Base-by-base conservation (phyloP, 805 yeast species). In the Saccharomycodes ludwigii region DNA sequence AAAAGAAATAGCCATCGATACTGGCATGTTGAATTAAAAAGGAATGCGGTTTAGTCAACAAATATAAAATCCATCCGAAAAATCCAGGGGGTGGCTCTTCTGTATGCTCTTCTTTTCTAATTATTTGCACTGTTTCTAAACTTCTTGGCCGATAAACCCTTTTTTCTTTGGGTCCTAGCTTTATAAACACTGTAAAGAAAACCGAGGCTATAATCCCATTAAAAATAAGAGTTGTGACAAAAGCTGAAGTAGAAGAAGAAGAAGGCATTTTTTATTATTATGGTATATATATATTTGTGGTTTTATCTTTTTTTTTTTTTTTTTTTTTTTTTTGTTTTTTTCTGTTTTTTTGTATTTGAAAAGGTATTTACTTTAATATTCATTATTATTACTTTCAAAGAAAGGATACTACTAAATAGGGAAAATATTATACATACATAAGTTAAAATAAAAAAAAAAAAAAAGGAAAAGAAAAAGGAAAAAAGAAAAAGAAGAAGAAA, bases 101-200 rank as follows among this genome's bases (percentile, higher is more conserved):
- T 0, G 93, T 85, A 33, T 68, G 57, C 41, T 70, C 65, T 8
- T 65, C 67, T 22, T 61, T 70, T 4, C 44, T 44, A 3, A 49
- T 32, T 1, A 58, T 50, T 17, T 42, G 34, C 7, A 61, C 38
- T 17, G 53, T 56, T 59, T 37, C 37, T 18, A 73, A 57, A 1
- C 82, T 61, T 45, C 88, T 76, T 14, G 95, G 95, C 40, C 84
- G 77, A 52, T 91, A 88, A 21, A 84, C 77, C 32, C 85, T 63
- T 45, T 65, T 71, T 52, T 76, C 66, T 41, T 60, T 68, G 29
- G 76, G 66, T 42, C 96, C 63, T 33, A 91, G 48, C 1, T 70
- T 17, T 8, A 84, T 42, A 54, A 88, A 91, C 8, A 68, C 56
- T 0, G 56, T 37, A 3, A 76, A 58, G 44, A 83, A 80, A n/a